These are phyloP conservation scores for Obelidium mucronatum DNA, from an alignment of 192 early-diverging fungal species.

Conservation along the genomic window DNA sequence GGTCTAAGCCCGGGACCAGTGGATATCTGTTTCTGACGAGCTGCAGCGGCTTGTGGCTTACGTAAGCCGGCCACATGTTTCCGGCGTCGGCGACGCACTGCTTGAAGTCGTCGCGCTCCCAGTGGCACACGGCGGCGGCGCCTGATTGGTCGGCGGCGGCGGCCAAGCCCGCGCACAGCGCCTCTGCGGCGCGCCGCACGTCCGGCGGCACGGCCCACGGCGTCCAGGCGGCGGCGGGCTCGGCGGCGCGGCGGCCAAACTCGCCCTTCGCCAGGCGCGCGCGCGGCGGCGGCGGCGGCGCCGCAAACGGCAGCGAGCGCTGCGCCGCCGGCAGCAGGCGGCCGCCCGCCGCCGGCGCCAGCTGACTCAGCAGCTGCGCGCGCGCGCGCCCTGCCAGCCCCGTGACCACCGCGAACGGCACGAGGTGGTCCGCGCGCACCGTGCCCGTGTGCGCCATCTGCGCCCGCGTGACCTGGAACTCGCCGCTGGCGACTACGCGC, in stretches of 20 bases:
- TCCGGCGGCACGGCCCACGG: conserved; percentile 48
- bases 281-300: conserved; percentile 12
- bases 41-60: conserved; percentile 43
- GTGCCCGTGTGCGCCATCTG: conserved; percentile 15
- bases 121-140: conserved; percentile 40
- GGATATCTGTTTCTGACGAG: conserved; percentile 49
- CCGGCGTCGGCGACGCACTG: conserved; percentile 36
- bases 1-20: conserved; percentile 52
- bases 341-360: neutral
- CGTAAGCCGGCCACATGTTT: conserved; percentile 45
- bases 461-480: conserved; percentile 38
- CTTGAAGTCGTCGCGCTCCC: conserved; percentile 56
- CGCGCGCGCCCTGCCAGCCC: conserved; percentile 26
- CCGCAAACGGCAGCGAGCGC: conserved; percentile 28
- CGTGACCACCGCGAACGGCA: conserved; percentile 58
- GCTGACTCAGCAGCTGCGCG: neutral
- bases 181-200: conserved; percentile 16
- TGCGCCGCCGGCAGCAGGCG: neutral
- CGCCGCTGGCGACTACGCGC: conserved; percentile 49
- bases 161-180: neutral
- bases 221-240: conserved; percentile 16
- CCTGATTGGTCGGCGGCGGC: neutral
- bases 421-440: conserved; percentile 59
- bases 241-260: neutral
- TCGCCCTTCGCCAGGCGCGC: conserved; percentile 1